phyloP scores from a whole-genome alignment of 148 eudicot species.

The Cornus controversa region DNA sequence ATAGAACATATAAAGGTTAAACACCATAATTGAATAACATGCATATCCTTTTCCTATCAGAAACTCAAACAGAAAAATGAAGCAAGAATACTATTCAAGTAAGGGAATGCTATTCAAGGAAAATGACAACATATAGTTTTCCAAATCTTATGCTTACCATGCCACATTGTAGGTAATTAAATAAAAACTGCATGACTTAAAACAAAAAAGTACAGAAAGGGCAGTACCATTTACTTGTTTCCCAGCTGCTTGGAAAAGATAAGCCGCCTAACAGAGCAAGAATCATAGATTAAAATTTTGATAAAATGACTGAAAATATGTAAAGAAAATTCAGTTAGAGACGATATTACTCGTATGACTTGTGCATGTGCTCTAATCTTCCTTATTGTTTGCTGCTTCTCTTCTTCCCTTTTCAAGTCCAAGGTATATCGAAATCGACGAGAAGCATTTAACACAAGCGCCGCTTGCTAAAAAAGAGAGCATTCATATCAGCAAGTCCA shows the following conservation, averaged over 20 bases:
- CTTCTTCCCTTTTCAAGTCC: conserved; percentile 91
- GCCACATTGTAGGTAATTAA: background rate
- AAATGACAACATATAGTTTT: background rate
- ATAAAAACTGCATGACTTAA: background rate
- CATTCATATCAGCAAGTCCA: conserved; percentile 14
- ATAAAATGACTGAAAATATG: background rate
- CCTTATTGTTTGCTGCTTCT: conserved; percentile 60
- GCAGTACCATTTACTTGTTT: conserved; percentile 45
- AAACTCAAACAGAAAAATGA: too few relatives aligned
- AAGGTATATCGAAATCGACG: conserved; percentile 90
- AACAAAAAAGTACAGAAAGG: background rate
- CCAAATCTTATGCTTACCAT: background rate
- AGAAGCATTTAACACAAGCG: conserved; percentile 93
- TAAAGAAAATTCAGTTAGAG: background rate
- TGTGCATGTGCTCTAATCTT: conserved; percentile 92
- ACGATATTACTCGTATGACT: conserved; percentile 67
- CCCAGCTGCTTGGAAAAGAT: conserved; percentile 73
- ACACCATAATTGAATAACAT: background rate
- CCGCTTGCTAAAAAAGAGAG: conserved; percentile 72
- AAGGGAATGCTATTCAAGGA: background rate
- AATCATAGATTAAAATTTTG: conserved; percentile 16
- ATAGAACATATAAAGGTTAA: too few relatives aligned
- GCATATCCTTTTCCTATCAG: background rate
- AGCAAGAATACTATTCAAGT: background rate
- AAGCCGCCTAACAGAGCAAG: conserved; percentile 61